Percentiles rank a stretch among this genome's conserved stretches.
phyloP scores from a whole-genome alignment of 768 basidiomycete genomes.

The Goffeauzyma gilvescens region DNA sequence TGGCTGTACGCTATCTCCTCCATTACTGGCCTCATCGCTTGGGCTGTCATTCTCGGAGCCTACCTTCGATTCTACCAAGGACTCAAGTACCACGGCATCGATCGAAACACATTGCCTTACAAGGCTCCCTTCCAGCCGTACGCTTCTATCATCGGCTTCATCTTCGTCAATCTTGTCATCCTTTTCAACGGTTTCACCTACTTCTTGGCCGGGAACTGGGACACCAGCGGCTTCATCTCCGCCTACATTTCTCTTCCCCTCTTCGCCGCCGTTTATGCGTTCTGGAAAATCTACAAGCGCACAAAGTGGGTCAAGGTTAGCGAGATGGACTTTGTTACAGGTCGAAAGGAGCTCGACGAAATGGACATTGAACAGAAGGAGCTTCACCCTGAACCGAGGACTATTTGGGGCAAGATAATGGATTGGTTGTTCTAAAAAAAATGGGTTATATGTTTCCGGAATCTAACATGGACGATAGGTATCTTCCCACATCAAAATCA shows the following conservation, averaged over 20 bases:
- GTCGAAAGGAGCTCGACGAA: slow-evolving; percentile 29
- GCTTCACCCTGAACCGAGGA: slow-evolving; percentile 14
- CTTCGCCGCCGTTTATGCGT: slow-evolving; percentile 27
- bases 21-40: slow-evolving; percentile 32
- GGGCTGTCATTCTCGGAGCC: slow-evolving; percentile 17
- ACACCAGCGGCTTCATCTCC: slow-evolving; percentile 27
- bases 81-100: slow-evolving; percentile 28
- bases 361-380: slow-evolving; percentile 21
- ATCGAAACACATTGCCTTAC: slow-evolving; percentile 30
- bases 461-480: too few relatives aligned
- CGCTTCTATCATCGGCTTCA: slow-evolving; percentile 21
- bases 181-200: slow-evolving; percentile 23
- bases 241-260: slow-evolving; percentile 30
- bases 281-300: slow-evolving; percentile 31
- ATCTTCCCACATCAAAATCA: too few relatives aligned
- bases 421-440: too few relatives aligned
- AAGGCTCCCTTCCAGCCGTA: slow-evolving; percentile 31
- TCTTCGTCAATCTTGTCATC: slow-evolving; percentile 27
- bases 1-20: slow-evolving; percentile 28
- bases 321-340: slow-evolving; percentile 31
- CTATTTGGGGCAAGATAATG: slow-evolving; percentile 19
- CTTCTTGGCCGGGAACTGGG: slow-evolving; percentile 33
- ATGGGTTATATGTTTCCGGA: too few relatives aligned
- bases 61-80: slow-evolving; percentile 15
- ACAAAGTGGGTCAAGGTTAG: slow-evolving; percentile 21